Base-by-base conservation (phyloP, 2,329 filamentous ascomycete genomes). In the Phaeosphaeriaceae sp. region DNA sequence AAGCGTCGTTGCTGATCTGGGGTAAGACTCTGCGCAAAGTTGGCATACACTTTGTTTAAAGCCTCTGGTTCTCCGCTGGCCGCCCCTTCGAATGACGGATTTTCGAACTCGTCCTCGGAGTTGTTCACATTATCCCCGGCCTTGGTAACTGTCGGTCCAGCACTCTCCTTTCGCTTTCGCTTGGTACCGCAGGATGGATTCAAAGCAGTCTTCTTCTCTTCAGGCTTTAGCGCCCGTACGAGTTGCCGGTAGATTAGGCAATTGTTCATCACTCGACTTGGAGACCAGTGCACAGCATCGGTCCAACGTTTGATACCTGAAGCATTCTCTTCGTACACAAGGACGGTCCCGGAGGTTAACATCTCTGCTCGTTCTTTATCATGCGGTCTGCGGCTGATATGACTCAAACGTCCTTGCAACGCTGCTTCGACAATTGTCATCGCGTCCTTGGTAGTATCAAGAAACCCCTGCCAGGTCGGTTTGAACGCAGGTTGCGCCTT, bases 261-360 rank as follows among this genome's bases (percentile, higher is more conserved):
- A 68, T 94, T 94, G 50, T 87, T 88, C 39, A 93, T 79, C 39
- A 95, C 93, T 13, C 89, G 87, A 72, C 87, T 95, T 0, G 92
- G 92, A 61, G 90, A 95, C 92, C 92, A 97, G 6, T 88, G 87
- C 9, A 93, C 85, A 12, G 92, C 92, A 61, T 97, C 92, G 0
- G 92, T 96, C 92, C 92, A 97, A 47, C 92, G 83, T 76, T 95
- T 95, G 76, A 96, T 96, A 4, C 91, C 91, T 0, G 92, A 95
- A 0, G 90, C 87, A 53, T 90, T 87, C 71, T 96, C 91, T 66
- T 96, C 91, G 72, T 96, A 97, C 58, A 96, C 90, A 74, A 96
- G 94, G 38, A 96, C 84, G 59, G 88, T 88, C 29, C 92, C 92
- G 60, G 90, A 95, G 59, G 83, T 83, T 67, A 96, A 94, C 42